Evolutionary conservation across 345 rosid genomes (phyloP), one percentile per base, ranked within the genome.

Genomic region (Hibiscus tridactylites): DNA sequence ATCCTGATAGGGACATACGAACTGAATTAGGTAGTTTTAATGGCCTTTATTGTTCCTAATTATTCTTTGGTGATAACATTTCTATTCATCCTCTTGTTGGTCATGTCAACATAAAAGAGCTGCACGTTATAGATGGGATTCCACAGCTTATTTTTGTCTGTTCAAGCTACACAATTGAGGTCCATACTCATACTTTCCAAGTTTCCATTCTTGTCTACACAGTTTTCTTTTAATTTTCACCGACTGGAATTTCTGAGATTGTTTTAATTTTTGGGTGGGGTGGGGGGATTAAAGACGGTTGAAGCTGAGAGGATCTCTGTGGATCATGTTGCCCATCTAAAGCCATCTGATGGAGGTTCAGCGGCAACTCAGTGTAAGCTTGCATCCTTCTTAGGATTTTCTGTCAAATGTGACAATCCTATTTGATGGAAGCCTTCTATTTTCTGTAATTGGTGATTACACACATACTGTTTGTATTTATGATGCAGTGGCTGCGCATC

Each of bases 281-380:
- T 0, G 24, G 24, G 24, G 24, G 24, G 24, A 21, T 31, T 72
- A 33, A 73, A 95, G 99, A 92, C 99, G 6, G 99, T 95, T 19
- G 98, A 92, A 81, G 98, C 97, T 9, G 96, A 88, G 81, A 61
- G 98, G 76, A 94, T 94, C 54, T 93, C 98, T n/a, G 96, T 91
- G 4, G 97, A 93, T 80, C 98, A 93, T 81, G 97, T 94, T 76
- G 98, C 98, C 60, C 98, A 94, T 84, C 96, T 94, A 42, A 94
- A 94, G 80, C 97, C 98, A 44, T 91, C 98, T 72, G 93, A 92
- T 76, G 99, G 99, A 69, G 94, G 99, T 68, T 90, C 98, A 21
- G 98, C 99, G 4, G 99, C 98, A 73, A 95, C 99, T 17, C 99
- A 95, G 60, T 80, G 99, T 87, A 49, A 83, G 80, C 75, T 29